Evolutionary conservation across 2,329 filamentous ascomycete genomes (phyloP).

Genomic region (Dothistroma septosporum): DNA sequence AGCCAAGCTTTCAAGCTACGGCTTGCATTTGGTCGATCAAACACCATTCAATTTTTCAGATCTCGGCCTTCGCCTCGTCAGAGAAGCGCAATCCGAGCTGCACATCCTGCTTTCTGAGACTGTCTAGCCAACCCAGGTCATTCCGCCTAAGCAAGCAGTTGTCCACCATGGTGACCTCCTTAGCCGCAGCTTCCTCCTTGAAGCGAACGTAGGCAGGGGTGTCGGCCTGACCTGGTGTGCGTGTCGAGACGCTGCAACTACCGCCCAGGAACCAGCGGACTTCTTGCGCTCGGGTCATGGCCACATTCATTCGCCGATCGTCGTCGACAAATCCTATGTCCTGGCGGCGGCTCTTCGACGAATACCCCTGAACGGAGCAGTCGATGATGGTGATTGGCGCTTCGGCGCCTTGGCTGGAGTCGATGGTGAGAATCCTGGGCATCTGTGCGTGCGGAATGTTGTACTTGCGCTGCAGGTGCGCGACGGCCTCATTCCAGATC

Average conservation of each 20-base stretch:
- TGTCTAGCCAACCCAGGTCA: background rate
- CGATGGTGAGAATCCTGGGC: constrained; percentile 9
- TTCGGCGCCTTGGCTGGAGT: constrained; percentile 9
- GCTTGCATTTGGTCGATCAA: background rate
- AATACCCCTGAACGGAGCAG: constrained; percentile 6
- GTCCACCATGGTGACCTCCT: background rate
- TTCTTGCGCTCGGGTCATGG: constrained; percentile 22
- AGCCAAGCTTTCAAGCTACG: background rate
- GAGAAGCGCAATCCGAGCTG: background rate
- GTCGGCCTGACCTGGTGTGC: background rate
- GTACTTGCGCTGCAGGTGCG: constrained; percentile 3
- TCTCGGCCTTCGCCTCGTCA: background rate
- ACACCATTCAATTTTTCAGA: background rate
- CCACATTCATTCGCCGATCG: constrained; percentile 11
- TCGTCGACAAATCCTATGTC: constrained; percentile 10
- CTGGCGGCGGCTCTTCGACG: background rate
- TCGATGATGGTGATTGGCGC: constrained; percentile 12
- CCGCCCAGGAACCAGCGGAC: constrained; percentile 22
- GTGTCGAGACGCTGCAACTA: background rate
- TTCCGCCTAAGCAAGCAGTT: background rate
- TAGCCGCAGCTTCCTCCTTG: background rate
- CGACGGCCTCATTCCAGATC: background rate
- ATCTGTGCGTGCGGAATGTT: constrained; percentile 1
- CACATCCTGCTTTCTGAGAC: background rate
- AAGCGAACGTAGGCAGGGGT: background rate